phyloP scores from a whole-genome alignment of 2,329 filamentous ascomycete species.

The Phyllosticta citribraziliensis region DNA sequence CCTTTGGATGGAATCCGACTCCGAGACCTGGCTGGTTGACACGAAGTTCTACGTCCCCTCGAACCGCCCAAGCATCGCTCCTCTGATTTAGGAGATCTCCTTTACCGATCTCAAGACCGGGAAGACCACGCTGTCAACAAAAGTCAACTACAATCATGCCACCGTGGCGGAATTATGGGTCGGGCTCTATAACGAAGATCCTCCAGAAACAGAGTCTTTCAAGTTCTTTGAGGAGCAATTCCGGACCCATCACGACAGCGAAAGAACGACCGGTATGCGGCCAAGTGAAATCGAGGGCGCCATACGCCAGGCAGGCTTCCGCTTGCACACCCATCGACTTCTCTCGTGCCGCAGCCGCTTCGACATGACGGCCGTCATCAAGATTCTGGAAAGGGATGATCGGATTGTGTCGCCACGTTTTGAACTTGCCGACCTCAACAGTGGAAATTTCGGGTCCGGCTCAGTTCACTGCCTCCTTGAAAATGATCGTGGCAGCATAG shows the following conservation, averaged over 20 bases:
- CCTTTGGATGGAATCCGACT: background rate
- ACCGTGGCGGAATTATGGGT: background rate
- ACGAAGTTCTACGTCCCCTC: background rate
- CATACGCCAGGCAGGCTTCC: background rate
- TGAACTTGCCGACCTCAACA: background rate
- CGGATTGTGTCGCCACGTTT: background rate
- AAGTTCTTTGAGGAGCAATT: background rate
- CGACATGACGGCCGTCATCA: background rate
- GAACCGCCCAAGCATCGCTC: background rate
- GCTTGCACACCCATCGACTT: background rate
- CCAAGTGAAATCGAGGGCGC: background rate
- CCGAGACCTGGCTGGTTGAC: background rate
- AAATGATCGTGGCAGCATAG: background rate
- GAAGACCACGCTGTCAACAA: background rate
- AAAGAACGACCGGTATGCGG: background rate
- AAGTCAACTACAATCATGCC: background rate
- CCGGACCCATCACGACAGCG: background rate
- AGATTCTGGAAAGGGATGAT: background rate
- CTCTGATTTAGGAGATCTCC: background rate
- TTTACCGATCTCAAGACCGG: background rate
- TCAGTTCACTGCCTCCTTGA: background rate
- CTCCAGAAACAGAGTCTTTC: background rate
- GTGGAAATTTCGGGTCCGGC: background rate
- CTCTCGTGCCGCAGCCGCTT: background rate
- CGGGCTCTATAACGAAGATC: background rate